A percentile compares a stretch with the other conserved stretches of the same genome.
phyloP scores from a whole-genome alignment of 768 basidiomycete species.

The Lentinula aciculospora region DNA sequence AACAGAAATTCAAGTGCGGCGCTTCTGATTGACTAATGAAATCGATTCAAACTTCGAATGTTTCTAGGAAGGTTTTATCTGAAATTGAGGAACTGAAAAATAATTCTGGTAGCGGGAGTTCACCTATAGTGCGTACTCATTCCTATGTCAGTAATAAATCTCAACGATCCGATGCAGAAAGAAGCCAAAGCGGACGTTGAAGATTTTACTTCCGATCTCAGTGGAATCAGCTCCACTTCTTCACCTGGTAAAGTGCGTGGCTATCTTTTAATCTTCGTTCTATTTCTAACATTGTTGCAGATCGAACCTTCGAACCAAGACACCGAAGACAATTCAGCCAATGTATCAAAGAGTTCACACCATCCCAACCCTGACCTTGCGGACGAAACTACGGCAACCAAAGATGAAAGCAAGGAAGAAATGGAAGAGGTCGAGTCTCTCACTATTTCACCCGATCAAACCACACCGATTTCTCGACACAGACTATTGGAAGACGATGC shows the following conservation, averaged over 20 bases:
- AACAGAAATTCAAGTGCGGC: constrained; percentile 70
- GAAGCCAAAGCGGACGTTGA: not conserved
- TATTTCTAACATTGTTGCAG: not conserved
- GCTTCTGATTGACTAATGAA: not conserved
- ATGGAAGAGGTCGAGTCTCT: not conserved
- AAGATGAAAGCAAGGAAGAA: not conserved
- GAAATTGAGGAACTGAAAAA: constrained; percentile 4
- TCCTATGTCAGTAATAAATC: not conserved
- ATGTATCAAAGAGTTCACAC: not conserved
- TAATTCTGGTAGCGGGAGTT: not conserved
- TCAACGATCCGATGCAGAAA: not conserved
- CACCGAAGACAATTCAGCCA: not conserved
- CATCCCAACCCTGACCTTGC: too few relatives aligned
- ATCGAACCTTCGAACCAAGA: not conserved
- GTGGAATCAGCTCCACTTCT: not conserved
- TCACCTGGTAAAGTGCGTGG: not conserved
- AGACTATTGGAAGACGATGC: not conserved
- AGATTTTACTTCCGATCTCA: not conserved
- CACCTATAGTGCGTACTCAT: not conserved
- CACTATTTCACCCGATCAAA: not conserved
- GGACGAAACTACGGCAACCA: not conserved
- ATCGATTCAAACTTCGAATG: not conserved
- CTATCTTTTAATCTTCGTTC: too few relatives aligned
- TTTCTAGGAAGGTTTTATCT: not conserved
- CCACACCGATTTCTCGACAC: not conserved